Conservation (phyloP, 2,329 filamentous ascomycete species). For the Lecanoromycetidae sp. region DNA sequence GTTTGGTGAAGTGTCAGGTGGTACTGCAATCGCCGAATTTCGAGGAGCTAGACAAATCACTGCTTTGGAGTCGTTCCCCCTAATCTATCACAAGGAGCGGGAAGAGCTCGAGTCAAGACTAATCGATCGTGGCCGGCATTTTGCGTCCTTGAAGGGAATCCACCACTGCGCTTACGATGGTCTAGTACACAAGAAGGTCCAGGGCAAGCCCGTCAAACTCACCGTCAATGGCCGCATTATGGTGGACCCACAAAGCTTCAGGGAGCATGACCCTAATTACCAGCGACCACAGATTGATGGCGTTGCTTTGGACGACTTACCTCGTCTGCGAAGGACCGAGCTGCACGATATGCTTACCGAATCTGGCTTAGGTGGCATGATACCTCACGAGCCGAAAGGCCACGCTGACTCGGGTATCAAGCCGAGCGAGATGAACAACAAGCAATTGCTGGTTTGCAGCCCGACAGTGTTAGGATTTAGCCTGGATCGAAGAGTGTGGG, state of each 20-base stretch:
- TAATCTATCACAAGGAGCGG: conserved; percentile 46
- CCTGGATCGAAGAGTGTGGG: conserved; percentile 13
- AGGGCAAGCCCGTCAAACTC: conserved; percentile 61
- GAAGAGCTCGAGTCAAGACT: conserved; percentile 51
- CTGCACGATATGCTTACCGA: neutral
- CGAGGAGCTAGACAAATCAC: conserved; percentile 13
- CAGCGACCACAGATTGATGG: conserved; percentile 8
- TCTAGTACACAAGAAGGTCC: conserved; percentile 72
- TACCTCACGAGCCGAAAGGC: no score
- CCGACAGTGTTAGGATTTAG: conserved; percentile 15
- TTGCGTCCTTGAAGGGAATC: conserved; percentile 64
- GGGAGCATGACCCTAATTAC: conserved; percentile 14
- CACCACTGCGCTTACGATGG: conserved; percentile 74
- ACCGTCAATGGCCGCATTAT: conserved; percentile 57
- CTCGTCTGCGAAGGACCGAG: conserved; percentile 1
- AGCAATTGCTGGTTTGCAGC: conserved; percentile 9
- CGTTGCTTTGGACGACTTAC: neutral
- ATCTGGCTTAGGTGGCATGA: conserved; percentile 4
- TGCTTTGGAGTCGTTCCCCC: conserved; percentile 12
- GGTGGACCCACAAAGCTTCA: conserved; percentile 12
- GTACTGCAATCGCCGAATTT: conserved; percentile 9
- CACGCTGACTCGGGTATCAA: neutral
- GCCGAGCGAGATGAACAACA: conserved; percentile 6
- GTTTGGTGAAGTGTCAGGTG: conserved; percentile 11
- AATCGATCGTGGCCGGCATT: conserved; percentile 71